Evolutionary conservation across 1,139 yeast genomes (phyloP), one percentile per base, ranked within the genome.

Genomic region (Ogataea hybrid): DNA sequence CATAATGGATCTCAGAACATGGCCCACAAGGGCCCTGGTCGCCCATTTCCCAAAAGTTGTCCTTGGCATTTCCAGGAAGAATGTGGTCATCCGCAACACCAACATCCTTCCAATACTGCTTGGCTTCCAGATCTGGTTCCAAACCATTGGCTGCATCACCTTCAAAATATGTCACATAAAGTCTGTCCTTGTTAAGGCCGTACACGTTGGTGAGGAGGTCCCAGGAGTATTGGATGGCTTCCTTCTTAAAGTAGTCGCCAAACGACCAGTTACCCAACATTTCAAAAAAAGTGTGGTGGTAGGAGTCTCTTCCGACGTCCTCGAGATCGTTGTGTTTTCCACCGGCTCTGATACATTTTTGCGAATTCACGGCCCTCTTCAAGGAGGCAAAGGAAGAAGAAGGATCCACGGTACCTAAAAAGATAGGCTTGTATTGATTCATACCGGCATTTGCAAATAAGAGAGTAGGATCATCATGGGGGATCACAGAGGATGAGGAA

Each of bases 1-100:
- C 99, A 66, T 88, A 92, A 67, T 92, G 99, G 56, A 92, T 78
- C 67, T 92, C 98, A 15, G 96, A 86, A 70, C 98, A 94, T 39
- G 99, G 99, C 50, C 99, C 99, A 73, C 99, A 92, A 35, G 99
- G 99, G 53, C 99, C 99, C 70, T 90, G 97, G 62, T 94, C 99
- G 56, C 99, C 99, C 99, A 92, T 92, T 72, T 94, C 99, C 99
- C 99, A 92, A 67, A 92, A 92, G 70, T 92, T 92, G 64, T 92
- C 99, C 62, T 81, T 73, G 42, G 82, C 86, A 52, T 81, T 72
- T 45, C 98, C 99, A 18, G 97, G 96, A 53, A 92, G 71, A 55
- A 92, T 90, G 63, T 89, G 97, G 63, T 84, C 92, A 53, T 87
- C 96, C 25, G 81, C 77, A 45, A 92, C 95, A 53, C 99, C 99